Conservation (phyloP, 495 filamentous ascomycete genomes). For the Antarctomyces pellizariae region DNA sequence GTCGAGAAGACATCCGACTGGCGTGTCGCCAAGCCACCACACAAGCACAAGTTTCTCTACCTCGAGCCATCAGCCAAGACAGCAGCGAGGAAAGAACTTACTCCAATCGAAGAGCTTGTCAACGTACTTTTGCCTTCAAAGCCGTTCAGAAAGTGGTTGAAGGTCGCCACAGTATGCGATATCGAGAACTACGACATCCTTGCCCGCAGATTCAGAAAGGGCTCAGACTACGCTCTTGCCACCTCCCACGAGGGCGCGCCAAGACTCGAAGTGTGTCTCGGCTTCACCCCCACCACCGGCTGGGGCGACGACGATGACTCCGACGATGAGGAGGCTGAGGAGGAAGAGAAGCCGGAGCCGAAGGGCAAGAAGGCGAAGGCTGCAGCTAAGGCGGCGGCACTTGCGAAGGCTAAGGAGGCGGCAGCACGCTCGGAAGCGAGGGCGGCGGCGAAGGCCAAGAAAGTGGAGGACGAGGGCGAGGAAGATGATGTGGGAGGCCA, state of each 20-base stretch:
- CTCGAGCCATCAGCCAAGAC: conserved; percentile 24
- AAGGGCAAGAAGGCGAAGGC: conserved; percentile 12
- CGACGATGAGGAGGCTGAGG: conserved; percentile 23
- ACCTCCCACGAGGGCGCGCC: conserved; percentile 61
- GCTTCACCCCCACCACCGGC: conserved; percentile 55
- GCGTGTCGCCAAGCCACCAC: conserved; percentile 66
- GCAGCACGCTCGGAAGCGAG: conserved; percentile 7
- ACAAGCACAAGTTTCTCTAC: conserved; percentile 87
- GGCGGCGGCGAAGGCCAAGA: conserved; percentile 6
- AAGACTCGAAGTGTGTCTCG: conserved; percentile 66
- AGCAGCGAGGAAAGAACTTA: conserved; percentile 9
- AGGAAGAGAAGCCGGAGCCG: conserved; percentile 16
- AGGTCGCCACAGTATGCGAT: conserved; percentile 46
- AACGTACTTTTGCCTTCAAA: conserved; percentile 56
- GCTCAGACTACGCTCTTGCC: conserved; percentile 79
- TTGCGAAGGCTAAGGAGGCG: conserved; percentile 7
- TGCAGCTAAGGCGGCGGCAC: conserved; percentile 6
- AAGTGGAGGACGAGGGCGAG: conserved; percentile 12
- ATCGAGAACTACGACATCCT: conserved; percentile 46
- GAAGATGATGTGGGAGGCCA: conserved; percentile 54
- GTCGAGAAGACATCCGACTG: conserved; percentile 35
- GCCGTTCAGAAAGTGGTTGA: conserved; percentile 82
- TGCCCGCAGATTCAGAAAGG: conserved; percentile 63
- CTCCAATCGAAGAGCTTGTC: conserved; percentile 53
- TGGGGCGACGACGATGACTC: conserved; percentile 54